Evolutionary conservation across 2,329 filamentous ascomycete species (phyloP).

Genomic region (Nemania sp.): DNA sequence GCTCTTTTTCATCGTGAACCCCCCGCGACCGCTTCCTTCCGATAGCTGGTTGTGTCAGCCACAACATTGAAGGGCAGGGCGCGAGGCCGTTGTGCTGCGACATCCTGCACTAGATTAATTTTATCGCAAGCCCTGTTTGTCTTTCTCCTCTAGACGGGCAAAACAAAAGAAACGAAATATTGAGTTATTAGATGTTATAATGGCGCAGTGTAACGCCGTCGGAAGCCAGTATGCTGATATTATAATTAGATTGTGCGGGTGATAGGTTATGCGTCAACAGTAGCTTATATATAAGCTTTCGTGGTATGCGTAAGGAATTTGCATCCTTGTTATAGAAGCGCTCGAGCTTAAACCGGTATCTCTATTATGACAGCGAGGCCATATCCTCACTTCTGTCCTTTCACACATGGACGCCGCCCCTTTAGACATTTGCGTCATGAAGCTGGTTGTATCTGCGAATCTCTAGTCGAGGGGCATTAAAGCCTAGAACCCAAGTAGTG

Average conservation of each 20-base stretch:
- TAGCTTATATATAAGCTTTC: neutral
- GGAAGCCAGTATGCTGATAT: neutral
- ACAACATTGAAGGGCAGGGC: neutral
- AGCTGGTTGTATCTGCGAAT: neutral
- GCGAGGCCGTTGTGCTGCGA: neutral
- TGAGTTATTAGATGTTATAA: neutral
- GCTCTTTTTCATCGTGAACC: neutral
- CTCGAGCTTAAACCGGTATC: neutral
- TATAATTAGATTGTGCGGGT: neutral
- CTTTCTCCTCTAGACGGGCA: neutral
- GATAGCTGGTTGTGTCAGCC: neutral
- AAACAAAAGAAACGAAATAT: constrained; percentile 8
- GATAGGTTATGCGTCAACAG: neutral
- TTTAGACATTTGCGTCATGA: neutral
- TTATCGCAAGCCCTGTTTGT: neutral
- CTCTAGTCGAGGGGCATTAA: neutral
- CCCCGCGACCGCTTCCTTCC: neutral
- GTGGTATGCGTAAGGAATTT: neutral
- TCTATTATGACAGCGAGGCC: neutral
- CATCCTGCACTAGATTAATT: neutral
- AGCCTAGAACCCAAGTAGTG: neutral
- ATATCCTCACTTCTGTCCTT: neutral
- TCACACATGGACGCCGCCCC: neutral
- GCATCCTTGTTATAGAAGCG: neutral
- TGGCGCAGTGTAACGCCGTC: neutral